Evolutionary conservation across 805 yeast genomes (phyloP).

Genomic region (Komagataella mondaviorum): DNA sequence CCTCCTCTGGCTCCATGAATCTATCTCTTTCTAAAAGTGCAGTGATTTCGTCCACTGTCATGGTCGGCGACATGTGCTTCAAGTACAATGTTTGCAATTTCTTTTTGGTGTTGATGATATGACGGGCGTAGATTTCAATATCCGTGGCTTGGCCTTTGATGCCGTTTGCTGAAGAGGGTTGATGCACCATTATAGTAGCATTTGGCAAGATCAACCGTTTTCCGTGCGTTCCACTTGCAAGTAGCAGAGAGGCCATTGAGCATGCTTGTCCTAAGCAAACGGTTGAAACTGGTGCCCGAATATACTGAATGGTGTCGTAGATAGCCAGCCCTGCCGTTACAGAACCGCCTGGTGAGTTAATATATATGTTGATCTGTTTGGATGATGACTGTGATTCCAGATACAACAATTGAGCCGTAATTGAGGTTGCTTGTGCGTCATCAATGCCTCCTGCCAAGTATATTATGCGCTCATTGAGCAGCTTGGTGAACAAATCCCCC

Average conservation of each 20-base stretch:
- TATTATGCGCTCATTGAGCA: constrained; percentile 6
- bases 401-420: constrained; percentile 9
- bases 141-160: constrained; percentile 17
- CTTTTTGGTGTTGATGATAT: constrained; percentile 15
- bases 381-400: constrained; percentile 11
- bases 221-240: constrained; percentile 16
- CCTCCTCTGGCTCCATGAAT: constrained; percentile 15
- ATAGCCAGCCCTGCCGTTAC: constrained; percentile 20
- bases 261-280: constrained; percentile 21
- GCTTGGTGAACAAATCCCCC: constrained; percentile 5
- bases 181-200: constrained; percentile 20
- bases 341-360: constrained; percentile 20
- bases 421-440: constrained; percentile 7
- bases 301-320: constrained; percentile 21
- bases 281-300: constrained; percentile 17
- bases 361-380: constrained; percentile 12
- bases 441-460: constrained; percentile 7
- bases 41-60: constrained; percentile 7
- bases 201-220: constrained; percentile 17
- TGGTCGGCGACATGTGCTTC: constrained; percentile 11
- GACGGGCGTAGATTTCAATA: constrained; percentile 20
- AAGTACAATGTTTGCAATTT: constrained; percentile 13
- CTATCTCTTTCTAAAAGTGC: constrained; percentile 11
- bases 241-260: constrained; percentile 18
- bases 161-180: constrained; percentile 15